Percentiles rank a stretch among this genome's conserved stretches.
These are phyloP conservation scores for Scenedesmus sp. DNA, from an alignment of 163 green algal species.

Conservation along the genomic window DNA sequence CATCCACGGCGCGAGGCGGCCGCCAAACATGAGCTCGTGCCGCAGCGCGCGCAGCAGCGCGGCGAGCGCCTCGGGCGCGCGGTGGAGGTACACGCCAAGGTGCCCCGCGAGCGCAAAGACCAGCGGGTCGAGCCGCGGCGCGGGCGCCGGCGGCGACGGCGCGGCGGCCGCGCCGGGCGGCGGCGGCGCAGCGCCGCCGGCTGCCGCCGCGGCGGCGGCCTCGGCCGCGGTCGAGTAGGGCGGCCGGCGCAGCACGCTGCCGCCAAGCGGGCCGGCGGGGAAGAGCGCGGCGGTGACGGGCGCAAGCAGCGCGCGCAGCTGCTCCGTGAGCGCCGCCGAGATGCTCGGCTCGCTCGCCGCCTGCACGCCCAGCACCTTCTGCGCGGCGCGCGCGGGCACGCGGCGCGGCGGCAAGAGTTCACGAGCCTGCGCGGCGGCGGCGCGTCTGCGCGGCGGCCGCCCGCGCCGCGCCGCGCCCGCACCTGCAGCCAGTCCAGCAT, in stretches of 20 bases:
- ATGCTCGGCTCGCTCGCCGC: conserved; percentile 8
- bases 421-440: too few relatives aligned
- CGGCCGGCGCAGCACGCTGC: background rate
- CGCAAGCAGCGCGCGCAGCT: conserved; percentile 3
- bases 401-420: too few relatives aligned
- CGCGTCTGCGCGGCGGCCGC: too few relatives aligned
- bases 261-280: conserved; percentile 17
- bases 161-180: too few relatives aligned
- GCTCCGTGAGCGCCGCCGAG: conserved; percentile 33
- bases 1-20: background rate
- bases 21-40: conserved; percentile 50
- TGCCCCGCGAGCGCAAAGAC: conserved; percentile 26
- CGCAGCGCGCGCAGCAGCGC: conserved; percentile 65
- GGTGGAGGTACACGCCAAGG: conserved; percentile 24
- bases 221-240: background rate
- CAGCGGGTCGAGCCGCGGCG: background rate
- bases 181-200: background rate
- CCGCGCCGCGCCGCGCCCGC: too few relatives aligned
- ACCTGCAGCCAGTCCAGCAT: conserved; percentile 61
- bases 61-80: conserved; percentile 4
- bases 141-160: background rate
- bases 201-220: background rate
- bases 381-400: background rate
- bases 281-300: conserved; percentile 28
- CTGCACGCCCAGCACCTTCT: background rate